Conservation (phyloP, 2,329 filamentous ascomycete genomes). For the Fusarium dlaminii region DNA sequence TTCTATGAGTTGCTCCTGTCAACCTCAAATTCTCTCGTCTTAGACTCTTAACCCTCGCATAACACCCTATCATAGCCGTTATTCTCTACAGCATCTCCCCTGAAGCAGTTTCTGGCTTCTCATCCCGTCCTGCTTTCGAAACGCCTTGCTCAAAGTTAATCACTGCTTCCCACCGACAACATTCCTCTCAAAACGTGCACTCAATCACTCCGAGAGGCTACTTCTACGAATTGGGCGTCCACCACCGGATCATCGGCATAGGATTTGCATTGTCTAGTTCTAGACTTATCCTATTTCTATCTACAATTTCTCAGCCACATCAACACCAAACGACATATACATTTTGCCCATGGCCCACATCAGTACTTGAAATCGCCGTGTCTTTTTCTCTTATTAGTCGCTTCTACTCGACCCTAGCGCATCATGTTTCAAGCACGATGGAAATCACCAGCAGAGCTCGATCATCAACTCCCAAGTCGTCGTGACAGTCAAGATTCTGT, state of each 20-base stretch:
- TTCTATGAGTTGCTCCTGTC: background rate
- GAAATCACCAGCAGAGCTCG: slow-evolving; percentile 37
- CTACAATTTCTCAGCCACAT: background rate
- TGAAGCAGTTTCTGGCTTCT: background rate
- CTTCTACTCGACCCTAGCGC: background rate
- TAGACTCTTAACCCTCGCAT: background rate
- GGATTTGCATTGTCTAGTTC: background rate
- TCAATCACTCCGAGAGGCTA: background rate
- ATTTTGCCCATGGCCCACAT: background rate
- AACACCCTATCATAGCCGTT: background rate
- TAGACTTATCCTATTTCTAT: background rate
- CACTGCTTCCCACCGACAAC: slow-evolving; percentile 19
- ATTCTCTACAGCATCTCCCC: background rate
- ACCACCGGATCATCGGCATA: slow-evolving; percentile 11
- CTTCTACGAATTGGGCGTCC: background rate
- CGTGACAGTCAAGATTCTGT: slow-evolving; percentile 34
- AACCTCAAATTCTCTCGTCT: background rate
- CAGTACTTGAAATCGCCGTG: background rate
- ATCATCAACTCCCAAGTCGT: slow-evolving; percentile 29
- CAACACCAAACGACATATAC: slow-evolving; percentile 7
- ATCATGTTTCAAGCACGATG: slow-evolving; percentile 39
- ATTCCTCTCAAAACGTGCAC: background rate
- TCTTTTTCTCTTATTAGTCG: background rate
- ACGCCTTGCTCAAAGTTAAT: slow-evolving; percentile 29
- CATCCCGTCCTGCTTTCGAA: background rate